Percentiles rank a stretch among this genome's conserved stretches.
These are phyloP conservation scores for Diplocarpon mali DNA, from an alignment of 2,329 filamentous ascomycete genomes.

Conservation along the genomic window DNA sequence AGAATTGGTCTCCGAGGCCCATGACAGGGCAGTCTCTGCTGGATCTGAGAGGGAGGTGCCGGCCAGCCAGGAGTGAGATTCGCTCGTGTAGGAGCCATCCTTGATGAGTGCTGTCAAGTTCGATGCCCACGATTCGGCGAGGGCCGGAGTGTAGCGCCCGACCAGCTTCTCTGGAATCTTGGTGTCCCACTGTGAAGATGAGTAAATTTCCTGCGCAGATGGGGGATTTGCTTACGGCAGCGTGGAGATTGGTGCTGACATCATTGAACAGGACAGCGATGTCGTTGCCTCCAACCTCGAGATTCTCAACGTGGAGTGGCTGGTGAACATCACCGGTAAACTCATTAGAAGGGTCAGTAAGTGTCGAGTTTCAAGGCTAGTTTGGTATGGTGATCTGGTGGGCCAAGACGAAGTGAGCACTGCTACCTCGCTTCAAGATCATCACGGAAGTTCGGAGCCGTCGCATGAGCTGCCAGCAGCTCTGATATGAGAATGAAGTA, in stretches of 20 bases:
- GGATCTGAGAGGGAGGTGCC: conserved; percentile 14
- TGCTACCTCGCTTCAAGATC: conserved; percentile 1
- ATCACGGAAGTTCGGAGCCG: conserved; percentile 3
- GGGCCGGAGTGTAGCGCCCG: conserved; percentile 39
- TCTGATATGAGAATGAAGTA: background rate
- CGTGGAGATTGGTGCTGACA: conserved; percentile 50
- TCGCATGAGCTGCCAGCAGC: background rate
- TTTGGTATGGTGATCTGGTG: background rate
- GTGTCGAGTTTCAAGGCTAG: background rate
- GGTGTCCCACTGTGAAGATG: conserved; percentile 36
- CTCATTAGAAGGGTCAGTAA: conserved; percentile 30
- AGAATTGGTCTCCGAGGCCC: conserved; percentile 54
- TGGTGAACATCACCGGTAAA: conserved; percentile 52
- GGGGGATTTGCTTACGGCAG: conserved; percentile 35
- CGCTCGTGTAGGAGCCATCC: conserved; percentile 40
- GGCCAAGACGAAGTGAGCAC: background rate
- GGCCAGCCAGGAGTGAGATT: conserved; percentile 13
- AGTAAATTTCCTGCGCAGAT: background rate
- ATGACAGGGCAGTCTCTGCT: conserved; percentile 36
- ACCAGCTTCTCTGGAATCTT: conserved; percentile 54
- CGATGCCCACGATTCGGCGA: conserved; percentile 45
- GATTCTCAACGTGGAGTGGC: conserved; percentile 55
- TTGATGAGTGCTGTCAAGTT: conserved; percentile 43
- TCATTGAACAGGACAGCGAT: conserved; percentile 53
- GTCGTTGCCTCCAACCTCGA: conserved; percentile 55